Evolutionary conservation across 164 flowering plant genomes (phyloP).

Genomic region (Paratinospora sagittata): DNA sequence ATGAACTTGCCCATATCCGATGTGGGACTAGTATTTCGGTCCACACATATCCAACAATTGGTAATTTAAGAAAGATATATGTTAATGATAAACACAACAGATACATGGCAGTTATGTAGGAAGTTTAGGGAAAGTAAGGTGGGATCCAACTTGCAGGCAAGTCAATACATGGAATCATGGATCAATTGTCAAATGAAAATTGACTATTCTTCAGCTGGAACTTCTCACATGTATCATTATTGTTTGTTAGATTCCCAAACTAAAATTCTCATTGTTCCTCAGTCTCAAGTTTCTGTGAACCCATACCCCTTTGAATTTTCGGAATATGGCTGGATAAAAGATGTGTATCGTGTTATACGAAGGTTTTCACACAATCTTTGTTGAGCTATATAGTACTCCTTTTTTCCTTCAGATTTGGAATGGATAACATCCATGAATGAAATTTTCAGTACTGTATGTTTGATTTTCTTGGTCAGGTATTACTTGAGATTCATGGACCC

Average conservation of each 20-base stretch:
- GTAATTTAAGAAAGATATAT: no score
- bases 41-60: no score
- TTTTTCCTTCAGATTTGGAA: background rate
- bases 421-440: background rate
- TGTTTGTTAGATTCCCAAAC: background rate
- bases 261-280: background rate
- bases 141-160: no score
- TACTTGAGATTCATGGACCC: conserved; percentile 98
- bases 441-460: conserved; percentile 1
- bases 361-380: background rate
- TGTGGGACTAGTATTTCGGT: no score
- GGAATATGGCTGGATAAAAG: background rate
- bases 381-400: background rate
- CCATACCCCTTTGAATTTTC: background rate
- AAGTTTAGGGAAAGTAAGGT: no score
- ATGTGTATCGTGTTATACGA: background rate
- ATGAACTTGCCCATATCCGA: no score
- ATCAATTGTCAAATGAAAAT: background rate
- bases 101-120: no score
- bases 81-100: no score
- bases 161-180: no score
- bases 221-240: background rate
- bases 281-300: background rate
- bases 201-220: background rate
- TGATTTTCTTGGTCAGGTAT: conserved; percentile 56